Conservation (phyloP, 352 stramenopile genomes). For the Phytophthora sp. region DNA sequence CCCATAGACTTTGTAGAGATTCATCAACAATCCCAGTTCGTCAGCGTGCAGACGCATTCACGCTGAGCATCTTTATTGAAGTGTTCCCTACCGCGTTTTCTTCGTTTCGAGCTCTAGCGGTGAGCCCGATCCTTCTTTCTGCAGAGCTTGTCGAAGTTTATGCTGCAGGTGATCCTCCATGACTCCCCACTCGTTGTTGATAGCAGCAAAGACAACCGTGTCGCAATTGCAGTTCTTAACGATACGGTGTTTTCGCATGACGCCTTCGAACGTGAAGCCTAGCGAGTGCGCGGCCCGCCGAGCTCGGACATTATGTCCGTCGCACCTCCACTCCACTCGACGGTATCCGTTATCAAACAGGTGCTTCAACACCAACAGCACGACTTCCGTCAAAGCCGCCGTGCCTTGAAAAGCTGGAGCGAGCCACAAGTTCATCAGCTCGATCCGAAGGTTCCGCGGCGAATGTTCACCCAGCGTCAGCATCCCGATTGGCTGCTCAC, state of each 20-base stretch:
- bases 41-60: not conserved
- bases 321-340: slow-evolving; percentile 87
- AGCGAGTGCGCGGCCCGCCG: slow-evolving; percentile 78
- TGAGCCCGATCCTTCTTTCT: slow-evolving; percentile 20
- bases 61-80: not conserved
- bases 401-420: slow-evolving; percentile 76
- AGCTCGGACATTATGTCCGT: slow-evolving; percentile 88
- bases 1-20: slow-evolving; percentile 34
- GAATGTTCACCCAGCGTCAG: slow-evolving; percentile 77
- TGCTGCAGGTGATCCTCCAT: slow-evolving; percentile 71
- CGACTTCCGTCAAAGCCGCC: slow-evolving; percentile 50
- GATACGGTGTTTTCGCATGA: slow-evolving; percentile 88
- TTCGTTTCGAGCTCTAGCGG: slow-evolving; percentile 25
- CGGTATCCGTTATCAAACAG: slow-evolving; percentile 85
- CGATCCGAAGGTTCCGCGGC: slow-evolving; percentile 76
- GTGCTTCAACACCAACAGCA: slow-evolving; percentile 74
- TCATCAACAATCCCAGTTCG: slow-evolving; percentile 4
- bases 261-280: slow-evolving; percentile 88
- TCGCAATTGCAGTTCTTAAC: slow-evolving; percentile 87
- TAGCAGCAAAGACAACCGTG: slow-evolving; percentile 81
- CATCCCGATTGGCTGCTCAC: slow-evolving; percentile 73
- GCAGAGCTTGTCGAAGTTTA: slow-evolving; percentile 35
- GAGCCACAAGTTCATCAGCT: slow-evolving; percentile 85
- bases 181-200: slow-evolving; percentile 88
- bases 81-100: slow-evolving; percentile 37